Percentiles rank a stretch among this genome's conserved stretches.
These are phyloP conservation scores for Podaxis carcinomalis DNA, from an alignment of 768 basidiomycete genomes.

Conservation along the genomic window DNA sequence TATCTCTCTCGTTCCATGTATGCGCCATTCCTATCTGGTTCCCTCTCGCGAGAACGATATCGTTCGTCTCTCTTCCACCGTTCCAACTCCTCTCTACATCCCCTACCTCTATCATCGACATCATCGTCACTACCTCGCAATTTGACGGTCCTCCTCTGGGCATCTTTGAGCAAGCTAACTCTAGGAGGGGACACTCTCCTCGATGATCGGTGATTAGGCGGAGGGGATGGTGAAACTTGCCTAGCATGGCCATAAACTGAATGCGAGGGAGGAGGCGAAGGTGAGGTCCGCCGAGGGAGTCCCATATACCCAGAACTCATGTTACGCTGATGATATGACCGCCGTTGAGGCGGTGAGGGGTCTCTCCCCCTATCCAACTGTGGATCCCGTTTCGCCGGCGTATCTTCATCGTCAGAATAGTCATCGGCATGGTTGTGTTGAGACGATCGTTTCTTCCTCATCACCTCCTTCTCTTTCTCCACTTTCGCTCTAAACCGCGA, in stretches of 20 bases:
- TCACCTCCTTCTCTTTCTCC: slow-evolving; percentile 10
- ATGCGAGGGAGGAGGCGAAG: slow-evolving; percentile 1
- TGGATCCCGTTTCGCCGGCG: slow-evolving; percentile 13
- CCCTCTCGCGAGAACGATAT: not conserved
- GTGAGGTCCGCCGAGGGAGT: not conserved
- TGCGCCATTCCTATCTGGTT: slow-evolving; percentile 13
- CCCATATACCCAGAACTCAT: not conserved
- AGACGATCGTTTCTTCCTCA: slow-evolving; percentile 9
- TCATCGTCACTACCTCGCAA: slow-evolving; percentile 7
- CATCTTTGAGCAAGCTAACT: slow-evolving; percentile 7
- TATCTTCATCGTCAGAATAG: slow-evolving; percentile 19
- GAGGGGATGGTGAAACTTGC: not conserved
- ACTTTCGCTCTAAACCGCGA: slow-evolving; percentile 11
- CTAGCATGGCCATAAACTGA: not conserved
- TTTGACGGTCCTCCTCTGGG: slow-evolving; percentile 6
- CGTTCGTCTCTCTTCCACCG: slow-evolving; percentile 15
- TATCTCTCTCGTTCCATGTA: slow-evolving; percentile 14
- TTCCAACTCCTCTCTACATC: slow-evolving; percentile 13
- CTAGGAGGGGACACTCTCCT: slow-evolving; percentile 7
- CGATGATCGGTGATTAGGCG: not conserved
- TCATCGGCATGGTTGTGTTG: slow-evolving; percentile 18
- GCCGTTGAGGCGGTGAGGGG: slow-evolving; percentile 11
- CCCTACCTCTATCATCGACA: slow-evolving; percentile 5
- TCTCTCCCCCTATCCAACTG: slow-evolving; percentile 21
- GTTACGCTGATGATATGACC: slow-evolving; percentile 1